Evolutionary conservation across 306 rosid species (phyloP), one percentile per base, ranked within the genome.

Genomic region (Glycine latifolia): DNA sequence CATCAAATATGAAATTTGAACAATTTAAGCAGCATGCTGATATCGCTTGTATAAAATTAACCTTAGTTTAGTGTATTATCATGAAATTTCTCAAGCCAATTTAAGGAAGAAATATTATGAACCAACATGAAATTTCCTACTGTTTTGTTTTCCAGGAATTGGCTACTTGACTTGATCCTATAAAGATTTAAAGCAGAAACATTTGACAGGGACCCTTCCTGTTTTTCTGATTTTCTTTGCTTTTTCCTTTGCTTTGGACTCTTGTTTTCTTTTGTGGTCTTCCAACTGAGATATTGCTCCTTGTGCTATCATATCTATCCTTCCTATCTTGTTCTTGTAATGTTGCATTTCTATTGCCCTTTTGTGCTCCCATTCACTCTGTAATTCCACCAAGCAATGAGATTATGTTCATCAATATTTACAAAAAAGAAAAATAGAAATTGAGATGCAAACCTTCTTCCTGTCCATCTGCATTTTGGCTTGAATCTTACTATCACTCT

Each of bases 191-290:
- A 91, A 87, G 86, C 94, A 91, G 81, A 87, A 89, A 79, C 87
- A 92, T 54, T 78, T 75, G 76, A 81, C 73, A 8, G 97, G 92
- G 67, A 82, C 80, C 53, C 61, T 79, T 10, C 92, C 92, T 5
- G 89, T 89, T 76, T 88, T 74, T 82, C 86, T 60, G 31, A 89
- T 80, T 81, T 76, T 89, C 46, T 84, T 87, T 5, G 79, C 94
- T 82, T 84, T 88, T 66, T 89, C 88, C 84, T 73, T 88, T 48
- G 81, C 87, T 58, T 73, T 73, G 1, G 66, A 75, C 74, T 86
- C 94, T 86, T 90, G 82, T 15, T 83, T 85, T 83, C 85, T 89
- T 81, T 88, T 85, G n/a, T 87, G 89, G 49, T 86, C 91, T 88
- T 92, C 97, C 44, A 76, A 72, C 76, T 89, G 89, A 31, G 88